These are phyloP conservation scores for Metschnikowia similis DNA, from an alignment of 805 yeast species.

Conservation along the genomic window DNA sequence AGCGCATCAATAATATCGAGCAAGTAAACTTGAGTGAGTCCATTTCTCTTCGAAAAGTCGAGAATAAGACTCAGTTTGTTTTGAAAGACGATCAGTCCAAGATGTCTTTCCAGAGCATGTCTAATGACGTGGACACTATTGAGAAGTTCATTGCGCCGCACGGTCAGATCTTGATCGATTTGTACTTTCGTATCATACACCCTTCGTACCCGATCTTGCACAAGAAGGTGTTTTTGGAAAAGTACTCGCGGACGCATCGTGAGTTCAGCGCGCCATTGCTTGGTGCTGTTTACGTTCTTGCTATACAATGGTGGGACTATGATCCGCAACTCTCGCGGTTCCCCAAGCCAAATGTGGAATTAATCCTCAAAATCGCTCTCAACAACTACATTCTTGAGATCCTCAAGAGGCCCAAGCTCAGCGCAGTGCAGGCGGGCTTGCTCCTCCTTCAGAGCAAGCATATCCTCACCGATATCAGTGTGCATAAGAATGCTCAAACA, in stretches of 20 bases:
- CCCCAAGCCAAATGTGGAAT: constrained; percentile 71
- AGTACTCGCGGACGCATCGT: constrained; percentile 83
- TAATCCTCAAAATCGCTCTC: constrained; percentile 45
- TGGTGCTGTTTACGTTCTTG: constrained; percentile 86
- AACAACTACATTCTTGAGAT: constrained; percentile 72
- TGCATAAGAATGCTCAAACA: constrained; percentile 8
- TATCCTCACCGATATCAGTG: constrained; percentile 18
- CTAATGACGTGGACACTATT: constrained; percentile 75
- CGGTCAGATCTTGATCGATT: constrained; percentile 74
- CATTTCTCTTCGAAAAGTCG: constrained; percentile 72
- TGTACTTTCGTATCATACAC: constrained; percentile 81
- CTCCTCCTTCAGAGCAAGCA: constrained; percentile 65
- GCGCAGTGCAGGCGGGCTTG: constrained; percentile 89
- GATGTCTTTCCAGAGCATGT: constrained; percentile 62
- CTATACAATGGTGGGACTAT: constrained; percentile 93
- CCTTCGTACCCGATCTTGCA: constrained; percentile 91
- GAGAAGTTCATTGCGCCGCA: constrained; percentile 89
- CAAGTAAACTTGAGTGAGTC: constrained; percentile 71
- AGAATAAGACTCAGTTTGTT: constrained; percentile 69
- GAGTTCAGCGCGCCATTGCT: constrained; percentile 88
- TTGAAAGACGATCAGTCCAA: constrained; percentile 77
- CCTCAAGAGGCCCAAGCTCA: constrained; percentile 79
- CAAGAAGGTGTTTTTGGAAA: constrained; percentile 86
- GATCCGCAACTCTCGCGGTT: constrained; percentile 71
- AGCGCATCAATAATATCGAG: constrained; percentile 52